Evolutionary conservation across 208 protist species (phyloP), one percentile per base, ranked within the genome.

Genomic region (Porcisia hertigi): DNA sequence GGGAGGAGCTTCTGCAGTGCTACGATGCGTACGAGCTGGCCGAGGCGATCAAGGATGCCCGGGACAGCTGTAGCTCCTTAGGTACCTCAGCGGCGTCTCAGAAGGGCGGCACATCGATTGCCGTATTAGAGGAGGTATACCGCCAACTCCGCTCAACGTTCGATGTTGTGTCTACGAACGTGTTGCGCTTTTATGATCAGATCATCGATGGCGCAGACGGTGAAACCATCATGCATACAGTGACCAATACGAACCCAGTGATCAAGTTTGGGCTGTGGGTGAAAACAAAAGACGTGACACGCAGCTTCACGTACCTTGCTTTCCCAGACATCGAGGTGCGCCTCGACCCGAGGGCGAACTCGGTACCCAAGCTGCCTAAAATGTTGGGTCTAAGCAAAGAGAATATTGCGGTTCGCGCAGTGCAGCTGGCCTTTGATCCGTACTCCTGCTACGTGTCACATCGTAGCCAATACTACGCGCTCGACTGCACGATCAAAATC

Each of bases 181-280:
- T 88, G 63, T 69, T 98, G 34, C 79, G 88, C 60, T 93, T 88
- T 72, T 95, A 97, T 80, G 95, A 98, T 82, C 80, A 86, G 25
- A 74, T 95, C 7, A 71, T 98, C 18, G 89, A 96, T 30, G 87
- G 79, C 63, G 90, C 67, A 62, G 95, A 96, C 53, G 89, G 85
- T 54, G 95, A 98, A 73, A 94, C 88, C 49, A 77, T 96, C 8
- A 91, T 88, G 75, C 83, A 87, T 34, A 79, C 59, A 23, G 69
- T 88, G n/a, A 87, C 87, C 18, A 60, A 81, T 43, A 43, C 69
- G 25, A 84, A 88, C 70, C 86, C 89, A 7, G 86, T 94, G 11
- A 73, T 96, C 43, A 97, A 96, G 77, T 98, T 90, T 55, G 95
- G 95, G 30, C 82, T 97, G 70, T 98, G 95, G 93, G 91, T 96